Evolutionary conservation across 306 rosid genomes (phyloP).

Genomic region (Luffa acutangula): DNA sequence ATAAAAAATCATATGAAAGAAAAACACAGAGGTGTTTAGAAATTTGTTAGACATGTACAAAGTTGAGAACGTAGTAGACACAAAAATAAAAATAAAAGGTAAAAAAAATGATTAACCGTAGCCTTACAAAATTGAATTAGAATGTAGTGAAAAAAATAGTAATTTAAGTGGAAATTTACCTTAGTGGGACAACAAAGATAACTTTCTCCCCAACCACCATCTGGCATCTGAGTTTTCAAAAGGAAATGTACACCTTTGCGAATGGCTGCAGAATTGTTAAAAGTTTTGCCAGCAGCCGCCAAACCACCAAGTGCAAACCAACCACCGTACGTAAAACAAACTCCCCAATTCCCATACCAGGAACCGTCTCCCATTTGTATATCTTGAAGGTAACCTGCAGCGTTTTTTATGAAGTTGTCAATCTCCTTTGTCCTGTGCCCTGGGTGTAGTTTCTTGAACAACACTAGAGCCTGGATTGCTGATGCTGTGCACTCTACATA

Average conservation of each 20-base stretch:
- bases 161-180: slow-evolving; percentile 10
- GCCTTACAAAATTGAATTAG: too few relatives aligned
- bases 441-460: slow-evolving; percentile 11
- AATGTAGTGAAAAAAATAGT: too few relatives aligned
- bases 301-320: slow-evolving; percentile 58
- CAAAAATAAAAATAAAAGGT: too few relatives aligned
- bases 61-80: too few relatives aligned
- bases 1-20: too few relatives aligned
- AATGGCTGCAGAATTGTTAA: slow-evolving; percentile 23
- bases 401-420: slow-evolving; percentile 1
- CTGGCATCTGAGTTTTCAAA: slow-evolving; percentile 27
- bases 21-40: too few relatives aligned
- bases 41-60: too few relatives aligned
- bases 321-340: slow-evolving; percentile 51
- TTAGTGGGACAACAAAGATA: slow-evolving; percentile 42
- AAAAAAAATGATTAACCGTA: too few relatives aligned
- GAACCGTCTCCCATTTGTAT: slow-evolving; percentile 11
- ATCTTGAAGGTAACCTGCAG: not conserved
- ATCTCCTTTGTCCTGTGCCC: slow-evolving; percentile 11
- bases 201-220: slow-evolving; percentile 82
- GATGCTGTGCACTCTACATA: slow-evolving; percentile 19
- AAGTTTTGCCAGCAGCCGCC: slow-evolving; percentile 46
- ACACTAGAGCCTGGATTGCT: slow-evolving; percentile 13
- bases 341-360: slow-evolving; percentile 32
- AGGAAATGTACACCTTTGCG: slow-evolving; percentile 42